Evolutionary conservation across 2,329 filamentous ascomycete genomes (phyloP), one percentile per base, ranked within the genome.

Genomic region (Aspergillus hortae): DNA sequence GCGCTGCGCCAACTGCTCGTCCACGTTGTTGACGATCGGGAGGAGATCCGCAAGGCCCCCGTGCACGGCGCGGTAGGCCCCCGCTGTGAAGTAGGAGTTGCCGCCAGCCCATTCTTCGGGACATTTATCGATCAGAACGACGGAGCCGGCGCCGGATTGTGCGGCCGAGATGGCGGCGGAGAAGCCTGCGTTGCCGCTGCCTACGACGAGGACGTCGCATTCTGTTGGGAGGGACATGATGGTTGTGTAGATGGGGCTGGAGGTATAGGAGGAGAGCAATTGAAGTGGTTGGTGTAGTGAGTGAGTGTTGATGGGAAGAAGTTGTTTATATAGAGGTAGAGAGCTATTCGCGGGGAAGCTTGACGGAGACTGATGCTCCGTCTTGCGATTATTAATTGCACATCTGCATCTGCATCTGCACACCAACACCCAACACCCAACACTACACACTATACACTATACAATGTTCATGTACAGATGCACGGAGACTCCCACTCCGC

Each of bases 81-180:
- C 85, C 0, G 85, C 84, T 0, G 84, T 87, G 69, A 86, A 87
- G 61, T 80, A 86, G 0, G 77, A 77, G 61, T 87, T 87, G 1
- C 84, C 84, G 11, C 84, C 85, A 0, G 78, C 81, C 79, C 82
- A 85, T 4, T 74, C 66, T 48, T 76, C 61, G 0, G 83, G 82
- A 40, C 78, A 79, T 65, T 83, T 85, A 59, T 87, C 84, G 49
- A 87, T 74, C 12, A 87, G 64, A 0, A 84, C 61, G 3, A 86
- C 77, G 7, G 33, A 46, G 4, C 42, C 19, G 6, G 57, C 53
- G 35, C 53, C 55, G 6, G 46, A 51, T 42, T 84, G 67, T 1
- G 74, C 73, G 2, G 84, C 83, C 1, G 82, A 79, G 6, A 80
- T 72, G 7, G 84, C 84, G 3, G 84, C 78, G 10, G 73, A 77